Base-by-base conservation (phyloP, 306 rosid genomes). In the Ammopiptanthus mongolicus region DNA sequence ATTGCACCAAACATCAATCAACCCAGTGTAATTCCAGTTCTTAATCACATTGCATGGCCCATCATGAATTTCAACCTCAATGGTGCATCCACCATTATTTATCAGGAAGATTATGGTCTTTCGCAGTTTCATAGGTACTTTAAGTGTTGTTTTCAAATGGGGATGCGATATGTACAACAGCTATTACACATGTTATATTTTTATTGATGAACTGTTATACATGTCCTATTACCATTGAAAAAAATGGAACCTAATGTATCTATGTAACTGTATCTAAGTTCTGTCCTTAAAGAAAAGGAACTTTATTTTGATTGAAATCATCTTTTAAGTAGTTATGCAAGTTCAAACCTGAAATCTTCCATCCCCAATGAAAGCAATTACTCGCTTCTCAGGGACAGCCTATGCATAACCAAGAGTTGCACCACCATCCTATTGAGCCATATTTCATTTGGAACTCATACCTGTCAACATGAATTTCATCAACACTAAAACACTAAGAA, bases 341-440 rank as follows among this genome's bases (percentile, higher is more conserved):
- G 55, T 41, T 63, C 84, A 64, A 52, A 93, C 98, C 97, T 93
- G 96, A 69, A 93, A 93, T 76, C 98, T 93, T 73, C 98, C 98
- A 81, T 93, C 98, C 9, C 98, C 98, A 42, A 93, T 89, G 86
- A 68, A 91, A 42, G 96, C 81, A 70, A 93, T 46, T 55, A 93
- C 96, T 52, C 98, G 91, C 78, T 91, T 88, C 78, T 89, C 88
- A 0, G 96, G 97, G 13, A 87, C 90, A 33, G 98, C 97, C 60
- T 88, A 97, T 8, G 98, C 98, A 78, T 91, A 93, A 29, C 98
- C 98, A 44, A 93, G 93, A 53, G 96, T 91, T 4, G 97, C 98
- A 29, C 98, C 98, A 51, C 98, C 98, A 93, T 69, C 98, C 98
- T 9, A 93, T 91, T 3, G 98, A 93, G 9, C 93, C 97, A 69